phyloP scores from a whole-genome alignment of 2,329 filamentous ascomycete species.

The Cordyceps farinosa region DNA sequence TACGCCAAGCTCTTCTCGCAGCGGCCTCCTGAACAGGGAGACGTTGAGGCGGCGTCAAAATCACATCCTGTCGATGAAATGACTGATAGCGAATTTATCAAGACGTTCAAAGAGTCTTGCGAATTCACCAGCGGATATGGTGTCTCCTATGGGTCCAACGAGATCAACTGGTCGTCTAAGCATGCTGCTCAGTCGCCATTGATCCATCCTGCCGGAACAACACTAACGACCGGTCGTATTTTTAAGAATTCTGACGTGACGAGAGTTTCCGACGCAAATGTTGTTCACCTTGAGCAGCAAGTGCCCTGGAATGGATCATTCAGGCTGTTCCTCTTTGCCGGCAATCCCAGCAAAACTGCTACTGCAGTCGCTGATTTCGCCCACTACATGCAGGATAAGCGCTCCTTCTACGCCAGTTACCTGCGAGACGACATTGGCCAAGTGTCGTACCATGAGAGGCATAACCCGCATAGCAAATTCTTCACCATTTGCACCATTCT shows the following conservation, averaged over 20 bases:
- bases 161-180: slow-evolving; percentile 74
- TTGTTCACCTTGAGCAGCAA: slow-evolving; percentile 86
- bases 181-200: slow-evolving; percentile 69
- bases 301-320: slow-evolving; percentile 85
- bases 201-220: slow-evolving; percentile 63
- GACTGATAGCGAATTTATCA: slow-evolving; percentile 72
- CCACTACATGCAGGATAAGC: slow-evolving; percentile 57
- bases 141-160: slow-evolving; percentile 77
- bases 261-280: slow-evolving; percentile 81
- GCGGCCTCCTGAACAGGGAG: slow-evolving; percentile 66
- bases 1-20: slow-evolving; percentile 90
- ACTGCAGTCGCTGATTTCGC: slow-evolving; percentile 69
- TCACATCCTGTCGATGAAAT: slow-evolving; percentile 26
- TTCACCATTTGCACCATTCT: slow-evolving; percentile 78
- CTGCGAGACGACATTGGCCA: slow-evolving; percentile 55
- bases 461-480: slow-evolving; percentile 82
- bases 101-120: slow-evolving; percentile 85
- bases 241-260: slow-evolving; percentile 79
- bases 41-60: slow-evolving; percentile 64
- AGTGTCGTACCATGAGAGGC: slow-evolving; percentile 72
- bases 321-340: slow-evolving; percentile 83
- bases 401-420: slow-evolving; percentile 70
- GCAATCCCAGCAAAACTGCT: slow-evolving; percentile 56
- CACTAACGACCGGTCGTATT: slow-evolving; percentile 69
- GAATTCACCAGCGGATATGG: slow-evolving; percentile 93